These are phyloP conservation scores for Lepiota brunneoincarnata DNA, from an alignment of 768 basidiomycete genomes.

Conservation along the genomic window DNA sequence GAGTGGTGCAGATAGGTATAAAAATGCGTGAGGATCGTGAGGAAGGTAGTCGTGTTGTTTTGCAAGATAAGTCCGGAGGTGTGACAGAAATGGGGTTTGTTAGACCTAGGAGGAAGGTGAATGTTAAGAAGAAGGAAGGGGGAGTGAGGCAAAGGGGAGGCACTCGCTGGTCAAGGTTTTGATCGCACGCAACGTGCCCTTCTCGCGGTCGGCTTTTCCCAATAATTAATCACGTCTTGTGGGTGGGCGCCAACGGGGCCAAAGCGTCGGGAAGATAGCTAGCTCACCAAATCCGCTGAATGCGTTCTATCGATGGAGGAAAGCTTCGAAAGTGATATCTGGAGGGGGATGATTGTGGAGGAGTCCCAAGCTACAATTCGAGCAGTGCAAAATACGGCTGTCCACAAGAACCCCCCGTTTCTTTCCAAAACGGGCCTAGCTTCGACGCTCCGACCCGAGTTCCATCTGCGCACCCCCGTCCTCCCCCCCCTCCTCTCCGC, in stretches of 20 bases:
- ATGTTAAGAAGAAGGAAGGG: constrained; percentile 43
- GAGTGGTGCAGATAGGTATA: constrained; percentile 23
- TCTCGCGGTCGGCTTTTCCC: constrained; percentile 49
- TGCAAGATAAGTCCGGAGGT: constrained; percentile 18
- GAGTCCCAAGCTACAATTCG: not conserved
- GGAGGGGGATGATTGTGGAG: not conserved
- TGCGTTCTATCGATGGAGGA: constrained; percentile 11
- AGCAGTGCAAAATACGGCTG: not conserved
- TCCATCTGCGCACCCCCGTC: not conserved
- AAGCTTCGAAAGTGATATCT: not conserved
- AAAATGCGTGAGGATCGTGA: constrained; percentile 58
- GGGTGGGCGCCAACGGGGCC: constrained; percentile 13
- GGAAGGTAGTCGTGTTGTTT: constrained; percentile 35
- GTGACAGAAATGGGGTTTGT: constrained; percentile 28
- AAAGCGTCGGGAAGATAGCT: not conserved
- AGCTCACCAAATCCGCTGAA: not conserved
- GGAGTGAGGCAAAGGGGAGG: constrained; percentile 63
- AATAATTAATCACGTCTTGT: constrained; percentile 28
- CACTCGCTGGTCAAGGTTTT: constrained; percentile 56
- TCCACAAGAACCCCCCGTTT: constrained; percentile 3
- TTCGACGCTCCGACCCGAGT: constrained; percentile 25
- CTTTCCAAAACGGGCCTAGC: constrained; percentile 6
- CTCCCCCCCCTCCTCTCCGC: not conserved
- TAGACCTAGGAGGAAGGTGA: constrained; percentile 28
- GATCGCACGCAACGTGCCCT: constrained; percentile 79